phyloP scores from a whole-genome alignment of 257 asterid genomes.

The Solanum infundibuliforme region DNA sequence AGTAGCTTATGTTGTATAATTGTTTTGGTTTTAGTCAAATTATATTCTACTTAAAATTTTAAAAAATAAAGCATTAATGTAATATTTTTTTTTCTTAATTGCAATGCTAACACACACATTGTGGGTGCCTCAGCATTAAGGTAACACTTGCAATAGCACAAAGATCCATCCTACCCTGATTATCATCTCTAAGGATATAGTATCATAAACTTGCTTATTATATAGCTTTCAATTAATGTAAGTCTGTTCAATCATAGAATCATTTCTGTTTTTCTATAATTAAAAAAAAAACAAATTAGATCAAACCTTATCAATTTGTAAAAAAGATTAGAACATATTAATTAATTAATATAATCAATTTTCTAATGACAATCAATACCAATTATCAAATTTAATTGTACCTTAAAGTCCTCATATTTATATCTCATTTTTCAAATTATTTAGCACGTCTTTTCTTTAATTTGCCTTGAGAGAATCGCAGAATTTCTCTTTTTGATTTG shows the following conservation, averaged over 20 bases:
- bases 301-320: background rate
- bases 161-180: background rate
- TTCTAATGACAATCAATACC: background rate
- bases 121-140: background rate
- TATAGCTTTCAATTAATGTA: too few relatives aligned
- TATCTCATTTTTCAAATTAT: too few relatives aligned
- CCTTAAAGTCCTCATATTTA: background rate
- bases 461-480: background rate
- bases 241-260: background rate
- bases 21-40: background rate
- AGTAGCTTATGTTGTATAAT: too few relatives aligned
- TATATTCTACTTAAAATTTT: background rate
- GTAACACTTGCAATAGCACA: background rate
- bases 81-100: too few relatives aligned
- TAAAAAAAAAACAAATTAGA: background rate
- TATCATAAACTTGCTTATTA: background rate
- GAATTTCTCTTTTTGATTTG: fast-evolving
- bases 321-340: background rate
- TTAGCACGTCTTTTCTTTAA: too few relatives aligned
- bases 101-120: background rate
- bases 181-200: background rate
- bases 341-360: background rate
- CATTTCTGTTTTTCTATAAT: background rate
- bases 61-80: too few relatives aligned
- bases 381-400: background rate